Percentiles rank a stretch among this genome's conserved stretches.
Conservation (phyloP, 768 basidiomycete species). For the Mycena alexandri region DNA sequence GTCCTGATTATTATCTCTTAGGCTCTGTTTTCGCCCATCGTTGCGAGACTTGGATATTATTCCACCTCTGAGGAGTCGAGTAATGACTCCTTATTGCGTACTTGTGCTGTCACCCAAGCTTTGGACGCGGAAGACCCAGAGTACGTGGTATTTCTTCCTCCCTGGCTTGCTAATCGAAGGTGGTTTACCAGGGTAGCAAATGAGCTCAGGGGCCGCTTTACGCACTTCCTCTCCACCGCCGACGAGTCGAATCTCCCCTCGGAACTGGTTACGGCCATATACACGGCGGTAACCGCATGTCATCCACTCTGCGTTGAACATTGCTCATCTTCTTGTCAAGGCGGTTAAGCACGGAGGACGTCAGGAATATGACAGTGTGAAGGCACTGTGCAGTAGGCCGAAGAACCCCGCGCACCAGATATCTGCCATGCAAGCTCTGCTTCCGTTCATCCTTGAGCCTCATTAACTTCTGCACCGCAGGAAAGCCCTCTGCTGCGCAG, state of each 20-base stretch:
- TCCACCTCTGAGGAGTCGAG: constrained; percentile 61
- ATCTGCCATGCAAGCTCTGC: constrained; percentile 34
- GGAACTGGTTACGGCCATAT: constrained; percentile 15
- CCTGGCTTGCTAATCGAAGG: background rate
- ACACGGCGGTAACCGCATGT: constrained; percentile 29
- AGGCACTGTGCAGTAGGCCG: constrained; percentile 15
- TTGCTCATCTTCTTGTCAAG: constrained; percentile 13
- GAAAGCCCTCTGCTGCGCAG: constrained; percentile 64
- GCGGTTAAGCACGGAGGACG: constrained; percentile 17
- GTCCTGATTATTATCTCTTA: constrained; percentile 34
- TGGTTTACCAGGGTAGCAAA: constrained; percentile 60
- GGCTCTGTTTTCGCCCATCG: constrained; percentile 67
- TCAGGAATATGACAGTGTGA: constrained; percentile 30
- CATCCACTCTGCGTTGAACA: constrained; percentile 1
- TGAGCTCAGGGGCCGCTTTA: constrained; percentile 54
- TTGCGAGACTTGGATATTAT: constrained; percentile 71
- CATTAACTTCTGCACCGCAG: constrained; percentile 36
- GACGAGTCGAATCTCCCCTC: constrained; percentile 12
- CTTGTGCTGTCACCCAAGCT: constrained; percentile 63
- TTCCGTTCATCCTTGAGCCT: constrained; percentile 21
- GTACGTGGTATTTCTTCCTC: constrained; percentile 41
- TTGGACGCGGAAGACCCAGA: constrained; percentile 58
- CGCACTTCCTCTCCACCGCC: constrained; percentile 15
- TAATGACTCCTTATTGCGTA: constrained; percentile 65
- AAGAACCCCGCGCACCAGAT: constrained; percentile 30